Conservation (phyloP, 352 stramenopile genomes). For the Blastocystis sp. region DNA sequence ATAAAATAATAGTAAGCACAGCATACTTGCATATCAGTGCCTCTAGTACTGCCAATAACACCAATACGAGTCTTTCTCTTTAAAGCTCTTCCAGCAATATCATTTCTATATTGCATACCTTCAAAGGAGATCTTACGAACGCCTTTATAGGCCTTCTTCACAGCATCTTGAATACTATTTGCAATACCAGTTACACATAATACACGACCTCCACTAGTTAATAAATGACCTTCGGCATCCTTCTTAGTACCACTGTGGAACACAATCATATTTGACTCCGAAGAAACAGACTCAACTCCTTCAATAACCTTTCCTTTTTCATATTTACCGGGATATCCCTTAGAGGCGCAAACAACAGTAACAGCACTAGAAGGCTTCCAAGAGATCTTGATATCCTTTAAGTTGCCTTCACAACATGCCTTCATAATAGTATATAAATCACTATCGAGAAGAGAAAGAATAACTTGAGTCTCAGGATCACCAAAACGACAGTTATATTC, state of each 20-base stretch:
- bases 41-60: constrained; percentile 78
- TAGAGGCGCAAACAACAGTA: constrained; percentile 81
- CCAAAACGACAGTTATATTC: constrained; percentile 99
- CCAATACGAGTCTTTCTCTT: constrained; percentile 73
- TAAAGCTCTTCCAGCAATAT: constrained; percentile 73
- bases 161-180: constrained; percentile 63
- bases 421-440: constrained; percentile 90
- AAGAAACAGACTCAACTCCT: constrained; percentile 63
- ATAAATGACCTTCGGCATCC: constrained; percentile 47
- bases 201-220: constrained; percentile 80
- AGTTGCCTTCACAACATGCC: constrained; percentile 64
- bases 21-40: constrained; percentile 58
- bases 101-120: constrained; percentile 74
- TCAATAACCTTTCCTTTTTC: constrained; percentile 83
- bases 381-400: constrained; percentile 57
- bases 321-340: constrained; percentile 90
- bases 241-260: constrained; percentile 91
- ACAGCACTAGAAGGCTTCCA: constrained; percentile 67
- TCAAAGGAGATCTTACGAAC: constrained; percentile 61
- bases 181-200: constrained; percentile 79
- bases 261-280: constrained; percentile 67
- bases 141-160: constrained; percentile 66
- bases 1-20: too few relatives aligned
- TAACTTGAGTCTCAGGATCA: constrained; percentile 92
- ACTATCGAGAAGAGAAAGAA: constrained; percentile 77